phyloP scores from a whole-genome alignment of 2,329 filamentous ascomycete genomes.

The Coleophoma eucalyptorum region DNA sequence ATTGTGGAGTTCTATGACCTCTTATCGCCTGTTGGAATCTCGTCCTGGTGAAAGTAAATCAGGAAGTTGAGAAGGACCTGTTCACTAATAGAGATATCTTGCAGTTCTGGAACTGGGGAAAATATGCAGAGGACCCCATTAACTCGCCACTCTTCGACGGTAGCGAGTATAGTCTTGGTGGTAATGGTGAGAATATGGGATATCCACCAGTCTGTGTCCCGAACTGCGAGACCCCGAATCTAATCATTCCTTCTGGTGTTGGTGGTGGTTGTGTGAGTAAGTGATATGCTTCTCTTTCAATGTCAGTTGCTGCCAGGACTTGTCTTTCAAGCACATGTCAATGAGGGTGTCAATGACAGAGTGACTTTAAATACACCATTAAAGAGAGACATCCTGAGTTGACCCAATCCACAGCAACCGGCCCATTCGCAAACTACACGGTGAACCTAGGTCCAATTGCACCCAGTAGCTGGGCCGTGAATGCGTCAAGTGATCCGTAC shows the following conservation, averaged over 20 bases:
- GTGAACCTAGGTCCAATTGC: conserved; percentile 43
- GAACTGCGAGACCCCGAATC: neutral
- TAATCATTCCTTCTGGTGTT: conserved; percentile 38
- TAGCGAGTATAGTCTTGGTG: conserved; percentile 43
- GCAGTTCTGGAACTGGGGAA: conserved; percentile 42
- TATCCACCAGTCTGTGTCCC: conserved; percentile 9
- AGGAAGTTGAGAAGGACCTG: no score
- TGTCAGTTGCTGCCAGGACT: conserved; percentile 30
- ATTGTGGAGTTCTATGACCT: conserved; percentile 31
- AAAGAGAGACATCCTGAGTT: no score
- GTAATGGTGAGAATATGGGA: conserved; percentile 35
- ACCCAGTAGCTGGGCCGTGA: conserved; percentile 26
- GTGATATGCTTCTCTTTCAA: conserved; percentile 26
- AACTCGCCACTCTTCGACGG: conserved; percentile 52
- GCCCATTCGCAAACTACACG: conserved; percentile 17
- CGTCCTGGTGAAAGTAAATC: no score
- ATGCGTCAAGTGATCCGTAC: conserved; percentile 25
- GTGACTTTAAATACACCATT: no score
- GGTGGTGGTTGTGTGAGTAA: conserved; percentile 50
- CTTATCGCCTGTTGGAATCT: no score
- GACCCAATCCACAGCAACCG: neutral
- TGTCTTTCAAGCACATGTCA: no score
- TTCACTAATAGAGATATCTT: no score
- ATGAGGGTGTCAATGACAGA: no score
- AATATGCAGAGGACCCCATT: conserved; percentile 38